phyloP scores from a whole-genome alignment of 148 eudicot species.

The Rhododendron ovatum region DNA sequence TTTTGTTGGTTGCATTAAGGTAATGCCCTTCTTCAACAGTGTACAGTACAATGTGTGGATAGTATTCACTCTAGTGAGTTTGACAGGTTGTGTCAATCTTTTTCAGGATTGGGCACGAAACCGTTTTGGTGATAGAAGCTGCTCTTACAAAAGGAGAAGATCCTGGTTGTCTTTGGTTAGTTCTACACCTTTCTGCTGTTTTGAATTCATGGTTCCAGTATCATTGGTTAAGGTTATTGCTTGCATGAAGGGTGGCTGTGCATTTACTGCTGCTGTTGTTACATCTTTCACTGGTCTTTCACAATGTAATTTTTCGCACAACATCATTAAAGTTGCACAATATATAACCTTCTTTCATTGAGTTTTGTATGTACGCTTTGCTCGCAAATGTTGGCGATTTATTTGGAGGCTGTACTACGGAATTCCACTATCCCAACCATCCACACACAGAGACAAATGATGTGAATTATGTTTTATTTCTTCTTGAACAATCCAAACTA shows the following conservation, averaged over 20 bases:
- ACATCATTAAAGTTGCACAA: not conserved
- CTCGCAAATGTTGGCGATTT: not conserved
- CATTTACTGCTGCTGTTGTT: not conserved
- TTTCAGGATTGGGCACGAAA: slow-evolving; percentile 89
- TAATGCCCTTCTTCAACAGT: too few species aligned
- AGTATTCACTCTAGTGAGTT: slow-evolving; percentile 1
- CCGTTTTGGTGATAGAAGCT: slow-evolving; percentile 89
- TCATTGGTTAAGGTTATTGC: not conserved
- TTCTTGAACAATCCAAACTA: too few species aligned
- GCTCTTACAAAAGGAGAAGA: slow-evolving; percentile 86
- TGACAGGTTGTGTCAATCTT: not conserved
- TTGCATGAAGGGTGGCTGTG: not conserved
- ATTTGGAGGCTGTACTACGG: not conserved
- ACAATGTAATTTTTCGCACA: not conserved
- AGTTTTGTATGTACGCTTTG: too few species aligned
- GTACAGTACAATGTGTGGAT: not conserved
- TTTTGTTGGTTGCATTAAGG: too few species aligned
- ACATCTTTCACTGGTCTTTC: not conserved
- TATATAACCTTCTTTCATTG: not conserved
- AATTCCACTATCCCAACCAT: not conserved
- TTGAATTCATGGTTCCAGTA: not conserved
- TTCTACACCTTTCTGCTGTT: slow-evolving; percentile 12
- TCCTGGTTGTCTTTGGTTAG: slow-evolving; percentile 93
- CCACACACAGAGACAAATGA: not conserved
- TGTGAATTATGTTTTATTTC: too few species aligned